phyloP scores from a whole-genome alignment of 805 yeast species.

The Maudiozyma turicensis region DNA sequence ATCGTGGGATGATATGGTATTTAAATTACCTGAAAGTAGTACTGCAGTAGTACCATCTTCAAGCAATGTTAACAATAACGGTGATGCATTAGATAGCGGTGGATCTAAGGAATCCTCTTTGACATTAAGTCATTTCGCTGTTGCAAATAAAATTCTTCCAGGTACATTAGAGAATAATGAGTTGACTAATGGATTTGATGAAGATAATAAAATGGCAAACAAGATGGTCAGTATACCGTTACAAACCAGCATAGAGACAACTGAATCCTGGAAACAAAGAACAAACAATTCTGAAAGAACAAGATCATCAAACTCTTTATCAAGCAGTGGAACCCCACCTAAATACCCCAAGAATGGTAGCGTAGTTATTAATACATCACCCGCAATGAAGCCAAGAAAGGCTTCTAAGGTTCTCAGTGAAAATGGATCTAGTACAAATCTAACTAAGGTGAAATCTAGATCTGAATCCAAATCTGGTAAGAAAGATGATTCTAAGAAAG shows the following conservation, averaged over 20 bases:
- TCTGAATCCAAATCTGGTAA: background rate
- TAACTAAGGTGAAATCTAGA: background rate
- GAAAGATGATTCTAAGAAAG: slow-evolving; percentile 19
- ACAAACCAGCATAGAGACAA: background rate
- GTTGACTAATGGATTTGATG: background rate
- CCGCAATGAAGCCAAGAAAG: slow-evolving; percentile 1
- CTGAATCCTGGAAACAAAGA: background rate
- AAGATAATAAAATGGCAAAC: background rate
- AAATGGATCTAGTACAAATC: slow-evolving; percentile 1
- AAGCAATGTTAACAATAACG: background rate
- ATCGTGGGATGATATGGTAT: slow-evolving; percentile 24
- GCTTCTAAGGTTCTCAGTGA: background rate
- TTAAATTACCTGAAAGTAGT: slow-evolving; percentile 23
- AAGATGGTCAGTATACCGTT: background rate
- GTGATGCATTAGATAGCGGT: background rate
- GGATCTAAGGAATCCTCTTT: background rate
- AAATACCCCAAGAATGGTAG: slow-evolving; percentile 11
- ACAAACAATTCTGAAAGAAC: slow-evolving; percentile 2
- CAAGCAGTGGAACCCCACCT: slow-evolving; percentile 18
- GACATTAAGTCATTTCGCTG: background rate
- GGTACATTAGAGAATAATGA: background rate
- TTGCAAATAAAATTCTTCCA: background rate
- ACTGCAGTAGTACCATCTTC: background rate
- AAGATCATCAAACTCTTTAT: slow-evolving; percentile 3
- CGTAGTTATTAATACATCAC: slow-evolving; percentile 10